These are phyloP conservation scores for Leishmania gerbilli DNA, from an alignment of 208 protist species.

Conservation along the genomic window DNA sequence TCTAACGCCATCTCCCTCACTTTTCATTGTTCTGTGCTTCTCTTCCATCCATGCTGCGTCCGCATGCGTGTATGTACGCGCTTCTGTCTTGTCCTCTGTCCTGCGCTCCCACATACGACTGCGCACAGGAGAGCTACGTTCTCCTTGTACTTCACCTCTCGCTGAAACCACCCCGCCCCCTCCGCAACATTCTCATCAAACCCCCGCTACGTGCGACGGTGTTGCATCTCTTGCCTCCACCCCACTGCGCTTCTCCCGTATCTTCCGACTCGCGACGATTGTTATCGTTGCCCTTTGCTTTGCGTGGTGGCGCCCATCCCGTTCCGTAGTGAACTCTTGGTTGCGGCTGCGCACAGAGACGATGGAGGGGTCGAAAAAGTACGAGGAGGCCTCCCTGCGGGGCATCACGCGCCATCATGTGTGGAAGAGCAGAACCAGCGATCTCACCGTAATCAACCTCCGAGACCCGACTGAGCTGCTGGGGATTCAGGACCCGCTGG, in stretches of 20 bases:
- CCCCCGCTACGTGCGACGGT: neutral
- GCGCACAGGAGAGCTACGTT: neutral
- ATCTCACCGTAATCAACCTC: constrained; percentile 76
- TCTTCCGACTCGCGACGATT: no score
- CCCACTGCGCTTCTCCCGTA: neutral
- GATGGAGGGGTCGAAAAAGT: constrained; percentile 27
- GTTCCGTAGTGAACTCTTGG: neutral
- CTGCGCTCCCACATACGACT: neutral
- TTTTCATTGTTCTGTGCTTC: neutral
- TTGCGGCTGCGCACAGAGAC: constrained; percentile 1
- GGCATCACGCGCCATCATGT: constrained; percentile 45
- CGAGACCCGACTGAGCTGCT: constrained; percentile 54
- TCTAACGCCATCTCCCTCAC: neutral
- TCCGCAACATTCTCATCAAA: neutral
- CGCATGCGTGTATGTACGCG: neutral
- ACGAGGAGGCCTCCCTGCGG: constrained; percentile 19
- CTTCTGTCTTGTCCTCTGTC: neutral
- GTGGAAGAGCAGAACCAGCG: constrained; percentile 61
- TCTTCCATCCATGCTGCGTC: neutral
- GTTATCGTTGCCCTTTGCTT: neutral
- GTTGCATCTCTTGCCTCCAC: neutral
- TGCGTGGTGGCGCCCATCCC: neutral
- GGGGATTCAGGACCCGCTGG: constrained; percentile 4
- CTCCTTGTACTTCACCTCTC: constrained; percentile 4
- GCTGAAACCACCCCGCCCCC: neutral